Percentiles rank a stretch among this genome's conserved stretches.
phyloP scores from a whole-genome alignment of 2,329 filamentous ascomycete species.

The Emmonsia crescens region DNA sequence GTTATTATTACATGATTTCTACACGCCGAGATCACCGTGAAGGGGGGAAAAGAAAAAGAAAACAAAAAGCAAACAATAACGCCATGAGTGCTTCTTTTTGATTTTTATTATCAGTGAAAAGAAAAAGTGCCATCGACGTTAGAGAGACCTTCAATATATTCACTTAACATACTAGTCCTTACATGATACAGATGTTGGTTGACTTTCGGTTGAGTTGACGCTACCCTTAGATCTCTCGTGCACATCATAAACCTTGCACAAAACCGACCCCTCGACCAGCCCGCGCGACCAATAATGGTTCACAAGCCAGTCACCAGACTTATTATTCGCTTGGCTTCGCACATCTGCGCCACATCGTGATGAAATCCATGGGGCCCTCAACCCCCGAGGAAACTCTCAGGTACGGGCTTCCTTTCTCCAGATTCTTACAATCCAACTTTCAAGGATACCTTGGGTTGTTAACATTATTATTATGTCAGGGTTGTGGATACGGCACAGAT shows the following conservation, averaged over 20 bases:
- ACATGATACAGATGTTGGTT: neutral
- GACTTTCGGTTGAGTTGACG: neutral
- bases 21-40: neutral
- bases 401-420: neutral
- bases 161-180: neutral
- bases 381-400: neutral
- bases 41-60: neutral
- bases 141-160: neutral
- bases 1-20: neutral
- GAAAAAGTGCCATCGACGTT: neutral
- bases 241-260: neutral
- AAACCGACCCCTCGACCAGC: neutral
- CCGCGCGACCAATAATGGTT: neutral
- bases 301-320: neutral
- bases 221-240: neutral
- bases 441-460: neutral
- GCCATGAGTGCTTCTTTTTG: neutral
- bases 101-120: neutral
- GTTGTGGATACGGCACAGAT: neutral
- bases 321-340: neutral
- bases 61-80: neutral
- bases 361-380: neutral
- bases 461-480: neutral
- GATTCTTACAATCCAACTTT: neutral
- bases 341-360: neutral